Evolutionary conservation across 306 rosid species (phyloP).

Genomic region (Sicyos edulis): DNA sequence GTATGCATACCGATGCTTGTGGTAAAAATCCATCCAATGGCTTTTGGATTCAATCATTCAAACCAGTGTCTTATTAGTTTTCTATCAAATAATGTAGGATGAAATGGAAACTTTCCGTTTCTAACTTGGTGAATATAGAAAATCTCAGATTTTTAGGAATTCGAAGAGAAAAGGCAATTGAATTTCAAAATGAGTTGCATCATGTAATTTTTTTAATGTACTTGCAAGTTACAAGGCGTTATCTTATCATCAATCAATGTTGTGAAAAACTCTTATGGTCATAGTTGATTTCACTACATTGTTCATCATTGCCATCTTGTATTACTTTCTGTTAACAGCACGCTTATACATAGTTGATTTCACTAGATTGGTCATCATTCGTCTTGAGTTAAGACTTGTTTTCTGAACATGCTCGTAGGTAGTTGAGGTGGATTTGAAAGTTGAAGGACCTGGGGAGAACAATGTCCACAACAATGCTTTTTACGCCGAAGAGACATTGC

Average conservation of each 20-base stretch:
- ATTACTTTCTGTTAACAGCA: not conserved
- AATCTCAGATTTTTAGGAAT: not conserved
- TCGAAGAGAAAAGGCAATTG: not conserved
- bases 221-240: not conserved
- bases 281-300: not conserved
- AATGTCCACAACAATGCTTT: constrained; percentile 73
- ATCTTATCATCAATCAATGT: not conserved
- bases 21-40: constrained; percentile 1
- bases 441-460: constrained; percentile 72
- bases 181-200: not conserved
- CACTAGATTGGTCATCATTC: not conserved
- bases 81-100: constrained; percentile 7
- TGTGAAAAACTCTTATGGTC: not conserved
- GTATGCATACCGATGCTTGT: not conserved
- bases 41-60: not conserved
- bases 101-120: constrained; percentile 5
- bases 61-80: not conserved
- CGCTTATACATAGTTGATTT: not conserved
- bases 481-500: constrained; percentile 69
- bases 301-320: not conserved
- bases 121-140: not conserved
- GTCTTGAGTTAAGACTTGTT: not conserved
- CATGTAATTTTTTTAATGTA: not conserved
- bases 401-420: constrained; percentile 37
- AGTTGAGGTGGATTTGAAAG: constrained; percentile 71